phyloP scores from a whole-genome alignment of 805 yeast species.

The Teunomyces atbi region DNA sequence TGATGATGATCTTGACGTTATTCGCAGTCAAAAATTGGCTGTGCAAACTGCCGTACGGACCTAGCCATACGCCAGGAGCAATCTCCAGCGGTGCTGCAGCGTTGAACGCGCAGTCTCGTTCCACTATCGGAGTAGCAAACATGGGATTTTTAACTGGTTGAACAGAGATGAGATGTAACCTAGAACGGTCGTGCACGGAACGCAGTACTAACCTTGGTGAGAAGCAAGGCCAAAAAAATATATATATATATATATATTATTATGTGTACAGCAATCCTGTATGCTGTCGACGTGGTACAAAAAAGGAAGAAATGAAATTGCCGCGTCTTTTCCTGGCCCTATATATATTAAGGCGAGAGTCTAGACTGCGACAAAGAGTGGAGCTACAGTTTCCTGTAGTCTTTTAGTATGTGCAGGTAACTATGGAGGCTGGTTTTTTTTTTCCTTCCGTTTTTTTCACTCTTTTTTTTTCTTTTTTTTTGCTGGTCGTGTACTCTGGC shows the following conservation, averaged over 20 bases:
- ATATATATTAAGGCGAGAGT: not conserved
- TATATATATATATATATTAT: not conserved
- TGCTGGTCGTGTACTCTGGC: not conserved
- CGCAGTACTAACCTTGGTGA: not conserved
- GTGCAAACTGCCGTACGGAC: slow-evolving; percentile 15
- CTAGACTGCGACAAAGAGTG: not conserved
- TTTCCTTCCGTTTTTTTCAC: not conserved
- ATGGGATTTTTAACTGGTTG: slow-evolving; percentile 61
- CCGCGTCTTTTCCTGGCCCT: not conserved
- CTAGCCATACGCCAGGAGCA: slow-evolving; percentile 31
- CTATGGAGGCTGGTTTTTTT: not conserved
- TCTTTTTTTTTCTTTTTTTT: not conserved
- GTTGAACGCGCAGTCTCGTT: slow-evolving; percentile 27
- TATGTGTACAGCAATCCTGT: not conserved
- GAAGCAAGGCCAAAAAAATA: not conserved
- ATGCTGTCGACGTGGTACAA: not conserved
- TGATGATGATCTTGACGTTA: slow-evolving; percentile 38
- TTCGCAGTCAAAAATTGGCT: slow-evolving; percentile 8
- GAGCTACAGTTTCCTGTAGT: not conserved
- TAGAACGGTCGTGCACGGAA: slow-evolving; percentile 1
- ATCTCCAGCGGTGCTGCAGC: slow-evolving; percentile 10
- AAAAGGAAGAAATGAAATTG: not conserved
- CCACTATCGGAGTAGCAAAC: slow-evolving; percentile 61
- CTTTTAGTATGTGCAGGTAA: not conserved
- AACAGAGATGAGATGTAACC: slow-evolving; percentile 1